Evolutionary conservation across 2,329 filamentous ascomycete genomes (phyloP).

Genomic region (Tolypocladium sp.): DNA sequence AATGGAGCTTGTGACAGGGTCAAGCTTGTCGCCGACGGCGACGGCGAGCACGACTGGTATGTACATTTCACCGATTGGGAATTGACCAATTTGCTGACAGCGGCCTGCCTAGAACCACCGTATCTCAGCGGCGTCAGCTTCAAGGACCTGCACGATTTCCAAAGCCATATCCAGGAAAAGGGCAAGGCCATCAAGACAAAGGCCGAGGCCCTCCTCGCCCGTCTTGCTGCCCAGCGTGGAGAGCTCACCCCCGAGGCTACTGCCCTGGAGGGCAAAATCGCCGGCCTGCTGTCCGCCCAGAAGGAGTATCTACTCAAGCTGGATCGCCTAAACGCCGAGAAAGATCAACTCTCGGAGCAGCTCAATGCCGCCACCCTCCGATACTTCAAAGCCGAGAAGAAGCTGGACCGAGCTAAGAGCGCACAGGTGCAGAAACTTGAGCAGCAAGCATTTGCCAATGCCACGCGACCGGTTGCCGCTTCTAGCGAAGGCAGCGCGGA

Average conservation of each 20-base stretch:
- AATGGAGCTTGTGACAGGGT: constrained; percentile 48
- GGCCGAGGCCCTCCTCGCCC: constrained; percentile 59
- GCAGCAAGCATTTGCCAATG: constrained; percentile 72
- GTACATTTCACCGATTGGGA: neutral
- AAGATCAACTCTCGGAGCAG: constrained; percentile 76
- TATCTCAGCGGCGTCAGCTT: constrained; percentile 53
- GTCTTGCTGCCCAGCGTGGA: constrained; percentile 41
- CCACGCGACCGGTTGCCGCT: constrained; percentile 35
- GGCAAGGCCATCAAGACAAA: constrained; percentile 68
- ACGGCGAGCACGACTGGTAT: constrained; percentile 14
- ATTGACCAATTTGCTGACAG: constrained; percentile 10
- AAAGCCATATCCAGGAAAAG: constrained; percentile 69
- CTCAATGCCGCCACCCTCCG: constrained; percentile 81
- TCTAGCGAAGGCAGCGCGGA: constrained; percentile 38
- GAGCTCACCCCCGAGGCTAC: constrained; percentile 57
- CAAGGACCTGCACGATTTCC: constrained; percentile 61
- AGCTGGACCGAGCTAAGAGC: constrained; percentile 82
- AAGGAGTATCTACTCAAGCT: constrained; percentile 73
- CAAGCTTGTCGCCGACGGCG: constrained; percentile 23
- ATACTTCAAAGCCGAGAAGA: constrained; percentile 93
- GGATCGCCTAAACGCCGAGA: constrained; percentile 67
- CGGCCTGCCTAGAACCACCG: constrained; percentile 32
- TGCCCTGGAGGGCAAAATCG: constrained; percentile 66
- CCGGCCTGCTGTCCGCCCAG: constrained; percentile 66
- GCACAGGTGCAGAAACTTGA: constrained; percentile 85